phyloP scores from a whole-genome alignment of 2,329 filamentous ascomycete species.

The Xylaria multiplex region DNA sequence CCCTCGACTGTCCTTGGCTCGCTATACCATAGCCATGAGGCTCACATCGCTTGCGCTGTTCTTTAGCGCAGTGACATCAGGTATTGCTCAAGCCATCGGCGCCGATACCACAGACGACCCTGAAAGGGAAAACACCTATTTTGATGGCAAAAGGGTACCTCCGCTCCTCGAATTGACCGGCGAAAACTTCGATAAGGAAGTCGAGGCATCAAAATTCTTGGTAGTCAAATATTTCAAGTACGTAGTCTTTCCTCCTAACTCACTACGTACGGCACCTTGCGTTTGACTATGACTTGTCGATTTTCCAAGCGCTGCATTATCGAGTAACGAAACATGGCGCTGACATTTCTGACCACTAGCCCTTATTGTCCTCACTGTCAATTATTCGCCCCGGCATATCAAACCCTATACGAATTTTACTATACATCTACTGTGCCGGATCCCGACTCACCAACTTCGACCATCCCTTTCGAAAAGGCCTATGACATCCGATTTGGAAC shows the following conservation, averaged over 20 bases:
- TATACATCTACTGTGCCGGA: conserved; percentile 80
- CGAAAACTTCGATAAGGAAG: conserved; percentile 65
- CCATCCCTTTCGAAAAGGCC: conserved; percentile 72
- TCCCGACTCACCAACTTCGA: conserved; percentile 61
- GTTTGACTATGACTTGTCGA: background rate
- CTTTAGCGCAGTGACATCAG: conserved; percentile 57
- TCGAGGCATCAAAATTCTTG: conserved; percentile 63
- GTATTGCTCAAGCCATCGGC: conserved; percentile 50
- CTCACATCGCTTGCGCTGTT: conserved; percentile 58
- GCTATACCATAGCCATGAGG: conserved; percentile 53
- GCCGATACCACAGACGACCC: conserved; percentile 54
- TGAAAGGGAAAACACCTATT: conserved; percentile 62
- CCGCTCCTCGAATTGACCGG: conserved; percentile 70
- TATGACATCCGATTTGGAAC: conserved; percentile 91
- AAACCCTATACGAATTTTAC: conserved; percentile 96
- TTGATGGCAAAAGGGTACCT: conserved; percentile 74
- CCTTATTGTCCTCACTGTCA: conserved; percentile 78
- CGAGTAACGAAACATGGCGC: conserved; percentile 9
- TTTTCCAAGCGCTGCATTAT: background rate
- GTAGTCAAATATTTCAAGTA: conserved; percentile 76
- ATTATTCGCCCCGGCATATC: conserved; percentile 82
- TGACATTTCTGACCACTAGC: conserved; percentile 51
- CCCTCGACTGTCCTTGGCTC: conserved; percentile 15
- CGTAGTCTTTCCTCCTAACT: conserved; percentile 20
- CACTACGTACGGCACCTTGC: background rate